Evolutionary conservation across 768 basidiomycete genomes (phyloP), one percentile per base, ranked within the genome.

Genomic region (Suillus americanus): DNA sequence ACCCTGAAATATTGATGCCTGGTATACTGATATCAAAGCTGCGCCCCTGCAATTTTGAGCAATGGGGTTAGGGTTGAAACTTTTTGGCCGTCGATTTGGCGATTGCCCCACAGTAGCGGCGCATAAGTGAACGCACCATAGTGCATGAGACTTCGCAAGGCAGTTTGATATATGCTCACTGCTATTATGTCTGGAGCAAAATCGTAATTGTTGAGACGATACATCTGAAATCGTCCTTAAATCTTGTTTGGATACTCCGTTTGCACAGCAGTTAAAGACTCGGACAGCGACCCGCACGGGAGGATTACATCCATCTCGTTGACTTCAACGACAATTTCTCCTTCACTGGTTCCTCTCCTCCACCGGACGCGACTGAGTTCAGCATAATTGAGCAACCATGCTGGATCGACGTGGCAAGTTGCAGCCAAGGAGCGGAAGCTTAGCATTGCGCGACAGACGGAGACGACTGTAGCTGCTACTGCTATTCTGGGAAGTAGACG

Each of bases 281-380:
- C 16, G 16, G 25, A n/a, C 7, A 3, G 8, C 28, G 28, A 38
- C 16, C 20, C 25, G 14, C 14, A 57, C 8, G 55, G 14, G 23
- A 25, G 55, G 25, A 38, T 37, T 8, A 23, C 23, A 37, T 38
- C 37, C 55, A 57, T 57, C 23, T 40, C 38, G 10, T 5, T 23
- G n/a, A 63, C 38, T 57, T 70, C 72, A 25, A 72, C 72, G 20
- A 71, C n/a, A 25, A 82, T 71, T 64, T 82, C 81, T n/a, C 80
- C 77, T 48, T 78, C 77, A 38, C 67, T 74, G 7, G 66, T 66
- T 4, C 80, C 82, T 16, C 35, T 70, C 33, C 73, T 75, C 78
- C 80, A 81, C 1, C 68, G 74, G 5, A 83, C 77, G n/a, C 82
- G 80, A 50, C 78, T 79, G 33, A 84, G 74, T 69, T 84, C 82